Percentiles rank a stretch among this genome's conserved stretches.
phyloP scores from a whole-genome alignment of 1,284 basidiomycete species.

The Jaminaea rosea region DNA sequence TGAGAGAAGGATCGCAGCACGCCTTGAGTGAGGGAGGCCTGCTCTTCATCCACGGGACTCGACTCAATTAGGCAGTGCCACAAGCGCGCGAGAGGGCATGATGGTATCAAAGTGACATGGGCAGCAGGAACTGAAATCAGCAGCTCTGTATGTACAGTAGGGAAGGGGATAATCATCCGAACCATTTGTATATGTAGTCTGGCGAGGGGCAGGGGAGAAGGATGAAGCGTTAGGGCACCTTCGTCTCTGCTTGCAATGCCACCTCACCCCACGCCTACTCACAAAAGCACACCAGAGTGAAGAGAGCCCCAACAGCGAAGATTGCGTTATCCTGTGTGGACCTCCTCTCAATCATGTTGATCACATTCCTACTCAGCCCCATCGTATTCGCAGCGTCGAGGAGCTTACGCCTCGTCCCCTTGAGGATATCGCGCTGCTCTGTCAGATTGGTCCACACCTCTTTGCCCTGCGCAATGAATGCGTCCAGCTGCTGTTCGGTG shows the following conservation, averaged over 20 bases:
- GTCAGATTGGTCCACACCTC: conserved; percentile 43
- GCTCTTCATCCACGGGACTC: background rate
- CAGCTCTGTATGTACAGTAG: background rate
- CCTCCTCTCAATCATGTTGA: conserved; percentile 39
- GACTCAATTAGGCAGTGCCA: conserved; percentile 1
- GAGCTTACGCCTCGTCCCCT: conserved; percentile 35
- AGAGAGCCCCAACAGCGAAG: conserved; percentile 37
- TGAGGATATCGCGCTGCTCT: conserved; percentile 44
- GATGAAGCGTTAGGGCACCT: background rate
- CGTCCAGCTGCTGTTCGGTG: conserved; percentile 41
- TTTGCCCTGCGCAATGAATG: conserved; percentile 43
- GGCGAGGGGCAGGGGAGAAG: background rate
- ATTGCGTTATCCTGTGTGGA: conserved; percentile 45
- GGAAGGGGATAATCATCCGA: conserved; percentile 12
- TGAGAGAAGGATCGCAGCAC: background rate
- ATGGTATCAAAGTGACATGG: background rate
- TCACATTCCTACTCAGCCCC: conserved; percentile 42
- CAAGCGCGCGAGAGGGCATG: background rate
- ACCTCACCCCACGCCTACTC: no score
- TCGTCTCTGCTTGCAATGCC: no score
- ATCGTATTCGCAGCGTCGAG: conserved; percentile 42
- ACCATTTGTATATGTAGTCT: conserved; percentile 42
- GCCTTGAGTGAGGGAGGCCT: conserved; percentile 3
- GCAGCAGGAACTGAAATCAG: background rate
- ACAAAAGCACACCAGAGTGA: conserved; percentile 44